These are phyloP conservation scores for Fraxinus americana DNA, from an alignment of 257 asterid genomes.

Conservation along the genomic window DNA sequence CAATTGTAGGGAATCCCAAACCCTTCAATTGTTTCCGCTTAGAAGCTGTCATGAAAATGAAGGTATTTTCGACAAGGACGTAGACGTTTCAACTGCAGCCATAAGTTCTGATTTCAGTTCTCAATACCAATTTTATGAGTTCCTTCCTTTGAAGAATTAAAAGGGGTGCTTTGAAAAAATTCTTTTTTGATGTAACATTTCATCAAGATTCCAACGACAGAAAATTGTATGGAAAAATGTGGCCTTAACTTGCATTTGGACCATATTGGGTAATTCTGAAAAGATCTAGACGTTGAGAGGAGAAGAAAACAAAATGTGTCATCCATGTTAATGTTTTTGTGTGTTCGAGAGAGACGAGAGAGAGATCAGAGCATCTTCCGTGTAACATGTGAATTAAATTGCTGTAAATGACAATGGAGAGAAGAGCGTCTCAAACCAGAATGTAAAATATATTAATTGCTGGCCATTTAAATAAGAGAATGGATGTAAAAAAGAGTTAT, in stretches of 20 bases:
- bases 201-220: slow-evolving; percentile 17
- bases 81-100: slow-evolving; percentile 17
- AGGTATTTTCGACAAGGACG: neutral
- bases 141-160: slow-evolving; percentile 77
- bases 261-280: neutral
- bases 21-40: slow-evolving; percentile 82
- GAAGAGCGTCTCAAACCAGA: too few species aligned
- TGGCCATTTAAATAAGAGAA: too few species aligned
- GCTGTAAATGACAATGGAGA: too few species aligned
- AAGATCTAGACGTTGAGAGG: too few species aligned
- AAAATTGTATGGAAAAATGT: slow-evolving; percentile 17
- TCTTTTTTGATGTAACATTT: slow-evolving; percentile 25
- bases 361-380: too few species aligned
- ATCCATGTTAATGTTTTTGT: too few species aligned
- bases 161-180: neutral
- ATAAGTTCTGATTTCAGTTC: slow-evolving; percentile 13
- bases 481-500: too few species aligned
- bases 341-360: too few species aligned
- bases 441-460: too few species aligned
- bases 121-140: slow-evolving; percentile 71
- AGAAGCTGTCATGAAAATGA: slow-evolving; percentile 26
- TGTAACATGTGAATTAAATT: too few species aligned
- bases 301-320: too few species aligned
- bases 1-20: slow-evolving; percentile 42
- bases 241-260: slow-evolving; percentile 36